Evolutionary conservation across 257 asterid species (phyloP), one percentile per base, ranked within the genome.

Genomic region (Plantago elongata): DNA sequence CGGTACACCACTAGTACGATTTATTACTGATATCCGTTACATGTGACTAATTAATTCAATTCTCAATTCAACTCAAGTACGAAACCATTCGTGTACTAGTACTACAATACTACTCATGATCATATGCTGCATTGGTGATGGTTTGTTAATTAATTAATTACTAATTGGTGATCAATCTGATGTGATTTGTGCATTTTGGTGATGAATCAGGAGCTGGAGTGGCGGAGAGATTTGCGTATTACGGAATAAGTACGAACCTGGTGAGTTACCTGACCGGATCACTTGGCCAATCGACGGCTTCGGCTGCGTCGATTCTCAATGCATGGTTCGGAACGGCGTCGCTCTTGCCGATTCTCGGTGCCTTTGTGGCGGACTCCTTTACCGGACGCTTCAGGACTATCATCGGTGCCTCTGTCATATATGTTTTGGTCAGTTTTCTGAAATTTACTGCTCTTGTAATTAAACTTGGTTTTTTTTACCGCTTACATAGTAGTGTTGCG

Each of bases 261-360:
- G 57, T 59, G 9, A 50, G 45, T 47, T 67, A 67, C 45, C 44
- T 67, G 30, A 67, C 72, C 7, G 72, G 72, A 1, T 37, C 61
- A 12, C 45, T 59, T 54, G 72, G 72, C 9, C 72, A 67, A n/a
- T 65, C 69, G 12, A 55, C 62, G 29, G 69, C 69, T 11, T 9
- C 69, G 0, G 69, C 69, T 0, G 69, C 69, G 34, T 47, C 60
- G 11, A 45, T 43, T 8, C 34, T 65, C 30, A 65, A 65, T 15
- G 64, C 64, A 9, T 60, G 64, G 64, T 60, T 42, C 40, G 64
- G 64, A 43, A 45, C 50, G 4, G 64, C 64, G 42, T 60, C 64
- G 54, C 64, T 60, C 16, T 10, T 60, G 54, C 64, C 64, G 42
- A 60, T 60, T 4, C 9, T 60, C 14, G 64, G 64, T 11, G 64